Conservation (phyloP, 164 flowering plant genomes). For the Chimonanthus salicifolius region DNA sequence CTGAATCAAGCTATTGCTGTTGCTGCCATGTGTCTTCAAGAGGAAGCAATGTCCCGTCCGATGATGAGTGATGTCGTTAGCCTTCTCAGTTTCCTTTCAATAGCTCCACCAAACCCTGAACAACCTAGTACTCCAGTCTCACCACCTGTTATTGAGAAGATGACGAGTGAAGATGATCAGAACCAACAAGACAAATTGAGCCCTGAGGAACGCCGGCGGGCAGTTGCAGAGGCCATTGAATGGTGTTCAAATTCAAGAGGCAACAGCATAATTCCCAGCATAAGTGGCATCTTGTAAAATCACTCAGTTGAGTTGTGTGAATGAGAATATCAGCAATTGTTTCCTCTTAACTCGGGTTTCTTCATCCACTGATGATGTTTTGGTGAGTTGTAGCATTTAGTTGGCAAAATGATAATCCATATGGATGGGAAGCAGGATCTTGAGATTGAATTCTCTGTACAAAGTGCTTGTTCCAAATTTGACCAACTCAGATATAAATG, state of each 20-base stretch:
- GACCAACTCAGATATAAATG: neutral
- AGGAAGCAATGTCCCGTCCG: constrained; percentile 46
- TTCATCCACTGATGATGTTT: neutral
- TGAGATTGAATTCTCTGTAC: neutral
- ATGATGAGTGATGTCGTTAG: constrained; percentile 51
- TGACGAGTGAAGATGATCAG: constrained; percentile 6
- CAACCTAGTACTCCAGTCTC: constrained; percentile 4
- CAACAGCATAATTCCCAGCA: neutral
- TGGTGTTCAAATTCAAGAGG: constrained; percentile 31
- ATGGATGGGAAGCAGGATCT: constrained; percentile 2
- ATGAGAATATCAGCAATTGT: neutral
- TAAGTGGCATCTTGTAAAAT: neutral
- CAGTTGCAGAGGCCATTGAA: constrained; percentile 40
- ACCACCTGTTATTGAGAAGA: constrained; percentile 6
- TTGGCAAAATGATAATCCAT: neutral
- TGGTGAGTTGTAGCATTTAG: constrained; percentile 1
- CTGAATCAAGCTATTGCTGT: constrained; percentile 63
- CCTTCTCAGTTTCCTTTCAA: constrained; percentile 42
- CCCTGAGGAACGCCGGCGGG: constrained; percentile 19
- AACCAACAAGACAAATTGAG: neutral
- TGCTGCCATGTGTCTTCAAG: constrained; percentile 75
- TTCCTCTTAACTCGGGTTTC: neutral
- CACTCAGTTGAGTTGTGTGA: neutral
- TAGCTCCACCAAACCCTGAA: constrained; percentile 6
- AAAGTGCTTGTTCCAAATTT: neutral